Base-by-base conservation (phyloP, 2,329 filamentous ascomycete species). In the Pseudogymnoascus sp. region DNA sequence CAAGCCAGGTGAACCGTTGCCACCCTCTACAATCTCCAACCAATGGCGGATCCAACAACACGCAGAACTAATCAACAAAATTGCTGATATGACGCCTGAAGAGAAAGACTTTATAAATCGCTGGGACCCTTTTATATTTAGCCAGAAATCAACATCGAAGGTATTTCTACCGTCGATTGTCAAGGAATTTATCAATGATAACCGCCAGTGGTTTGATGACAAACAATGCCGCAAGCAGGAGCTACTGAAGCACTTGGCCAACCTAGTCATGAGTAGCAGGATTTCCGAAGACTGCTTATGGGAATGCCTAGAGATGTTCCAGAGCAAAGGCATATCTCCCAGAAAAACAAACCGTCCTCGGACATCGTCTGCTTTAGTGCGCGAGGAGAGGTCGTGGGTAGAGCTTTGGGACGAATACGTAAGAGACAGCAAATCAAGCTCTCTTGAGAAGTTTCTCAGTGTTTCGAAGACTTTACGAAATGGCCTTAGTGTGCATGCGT, bases 41-140 rank as follows among this genome's bases (percentile, higher is more conserved):
- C 40, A 31, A n/a, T 73, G 71, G 71, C 63, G 71, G 7, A 58
- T 68, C 13, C 67, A 68, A 12, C 70, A 69, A 45, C 67, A 70
- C 33, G 64, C 66, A 27, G 70, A 72, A 37, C 63, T 67, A 2
- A 67, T 73, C 6, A 67, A 69, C 27, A 70, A 72, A 35, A 71
- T 65, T 59, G 65, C 58, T 7, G 69, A 73, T 62, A 61, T 72
- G 6, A 66, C 64, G 6, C 58, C 62, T 2, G 65, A 66, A 27
- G 70, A 72, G 48, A 73, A 72, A 35, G 71, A 72, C 8, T 73
- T 69, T 36, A 64, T 71, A 13, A 66, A 65, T 27, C 55, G 61
- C 7, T 73, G 70, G 69, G 71, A 73, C 40, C 64, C 65, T 10
- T 72, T 71, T 37, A 60, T 61, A 21, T 58, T 60, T 27, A 18